Evolutionary conservation across 805 yeast genomes (phyloP), one percentile per base, ranked within the genome.

Genomic region (Brettanomyces anomalus): DNA sequence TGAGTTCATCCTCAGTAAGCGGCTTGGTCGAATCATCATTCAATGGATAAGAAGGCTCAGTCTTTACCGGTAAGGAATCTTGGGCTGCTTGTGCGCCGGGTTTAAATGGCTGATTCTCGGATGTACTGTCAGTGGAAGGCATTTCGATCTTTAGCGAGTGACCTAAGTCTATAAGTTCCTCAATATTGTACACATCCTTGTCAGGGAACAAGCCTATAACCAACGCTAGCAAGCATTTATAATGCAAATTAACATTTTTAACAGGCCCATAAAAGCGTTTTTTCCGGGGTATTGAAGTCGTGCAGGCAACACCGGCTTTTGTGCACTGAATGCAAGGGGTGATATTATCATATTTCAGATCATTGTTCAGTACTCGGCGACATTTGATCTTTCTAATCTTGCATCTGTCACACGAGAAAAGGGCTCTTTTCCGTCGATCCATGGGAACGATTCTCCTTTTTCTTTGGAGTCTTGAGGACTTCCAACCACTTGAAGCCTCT

Each of bases 401-500:
- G 47, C 76, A 71, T 13, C 74, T 49, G 48, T 71, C 75, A 45
- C 76, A 71, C 7, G 68, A 60, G 51, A 61, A 70, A 3, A 67
- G 60, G 0, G 74, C 74, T 38, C 75, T 48, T 37, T 65, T 62
- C 18, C 74, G 49, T 19, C 56, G 53, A 36, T 64, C 69, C 1
- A 66, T 57, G 0, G 68, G 53, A 0, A 70, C 71, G 5, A 58
- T 51, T 26, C 72, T 49, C 31, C 71, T 54, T 46, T 56, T 65
- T 14, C 41, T 17, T 18, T 39, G 36, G 5, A 39, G 28, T 20
- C 31, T 20, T 14, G 39, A 14, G 31, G 39, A 36, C 13, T 14
- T 14, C n/a, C 18, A 7, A 24, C 28, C 28, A 24, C 28, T 24
- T 24, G 28, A 24, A 7, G 28, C 28, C 28, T 24, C 28, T 2